These are phyloP conservation scores for Neofusicoccum kwambonambiense DNA, from an alignment of 2,329 filamentous ascomycete genomes.

Conservation along the genomic window DNA sequence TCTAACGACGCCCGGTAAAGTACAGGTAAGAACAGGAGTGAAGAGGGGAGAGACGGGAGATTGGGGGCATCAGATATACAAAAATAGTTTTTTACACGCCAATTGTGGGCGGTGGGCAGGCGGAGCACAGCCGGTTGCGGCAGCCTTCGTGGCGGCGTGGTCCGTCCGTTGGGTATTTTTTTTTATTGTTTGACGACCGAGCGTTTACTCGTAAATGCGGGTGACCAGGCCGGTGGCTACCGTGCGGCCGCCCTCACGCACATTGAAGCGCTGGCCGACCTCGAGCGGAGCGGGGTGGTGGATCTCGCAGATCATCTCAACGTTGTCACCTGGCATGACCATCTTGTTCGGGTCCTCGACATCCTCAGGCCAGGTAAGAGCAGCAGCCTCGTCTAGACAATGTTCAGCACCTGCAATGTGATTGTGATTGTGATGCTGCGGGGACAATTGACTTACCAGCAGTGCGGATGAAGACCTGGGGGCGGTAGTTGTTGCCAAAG, in stretches of 20 bases:
- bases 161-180: constrained; percentile 4
- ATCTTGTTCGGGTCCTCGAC: constrained; percentile 73
- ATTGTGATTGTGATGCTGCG: background rate
- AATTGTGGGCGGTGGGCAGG: background rate
- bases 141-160: background rate
- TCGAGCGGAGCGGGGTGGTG: constrained; percentile 85
- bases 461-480: constrained; percentile 93
- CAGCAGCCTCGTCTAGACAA: constrained; percentile 61
- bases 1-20: constrained; percentile 16
- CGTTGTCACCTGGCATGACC: constrained; percentile 98
- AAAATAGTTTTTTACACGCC: constrained; percentile 6
- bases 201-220: constrained; percentile 34
- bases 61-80: constrained; percentile 1
- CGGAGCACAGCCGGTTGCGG: background rate
- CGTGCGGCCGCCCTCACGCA: constrained; percentile 86
- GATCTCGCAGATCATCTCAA: constrained; percentile 91
- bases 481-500: constrained; percentile 94
- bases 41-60: constrained; percentile 10
- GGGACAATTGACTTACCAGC: constrained; percentile 62
- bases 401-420: background rate
- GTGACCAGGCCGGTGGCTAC: constrained; percentile 42
- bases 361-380: constrained; percentile 83
- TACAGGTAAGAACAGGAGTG: constrained; percentile 14
- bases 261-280: constrained; percentile 92
- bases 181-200: background rate